Percentiles rank a stretch among this genome's conserved stretches.
Conservation (phyloP, 2,329 filamentous ascomycete species). For the Colletotrichum abscissum region DNA sequence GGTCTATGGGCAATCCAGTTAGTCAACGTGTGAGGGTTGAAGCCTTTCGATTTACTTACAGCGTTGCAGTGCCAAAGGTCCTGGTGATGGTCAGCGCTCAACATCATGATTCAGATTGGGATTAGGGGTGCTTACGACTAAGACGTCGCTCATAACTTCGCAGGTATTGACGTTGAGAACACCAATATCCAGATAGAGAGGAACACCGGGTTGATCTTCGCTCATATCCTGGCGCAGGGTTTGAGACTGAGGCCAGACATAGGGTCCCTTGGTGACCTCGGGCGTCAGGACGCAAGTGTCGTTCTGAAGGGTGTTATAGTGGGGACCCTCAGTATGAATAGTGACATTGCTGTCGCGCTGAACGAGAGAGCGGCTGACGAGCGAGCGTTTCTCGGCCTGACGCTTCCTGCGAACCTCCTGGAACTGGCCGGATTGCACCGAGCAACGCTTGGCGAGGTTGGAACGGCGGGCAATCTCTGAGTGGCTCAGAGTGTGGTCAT, state of each 20-base stretch:
- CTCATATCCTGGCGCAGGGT: conserved; percentile 57
- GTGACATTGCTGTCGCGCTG: conserved; percentile 20
- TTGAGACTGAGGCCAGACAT: conserved; percentile 52
- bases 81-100: no score
- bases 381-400: conserved; percentile 26
- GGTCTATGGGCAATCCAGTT: neutral
- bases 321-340: conserved; percentile 23
- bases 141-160: conserved; percentile 8
- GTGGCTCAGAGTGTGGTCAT: conserved; percentile 46
- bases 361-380: conserved; percentile 11
- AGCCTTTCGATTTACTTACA: neutral
- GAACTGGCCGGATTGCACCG: conserved; percentile 17
- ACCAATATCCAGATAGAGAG: conserved; percentile 47
- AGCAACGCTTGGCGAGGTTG: conserved; percentile 23
- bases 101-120: no score
- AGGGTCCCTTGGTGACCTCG: conserved; percentile 28
- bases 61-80: conserved; percentile 27
- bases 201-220: conserved; percentile 54
- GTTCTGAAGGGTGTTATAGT: conserved; percentile 38
- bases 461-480: conserved; percentile 21
- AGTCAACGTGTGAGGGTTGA: no score
- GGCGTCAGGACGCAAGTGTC: conserved; percentile 31
- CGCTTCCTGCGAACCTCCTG: conserved; percentile 21
- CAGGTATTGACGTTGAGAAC: conserved; percentile 39
- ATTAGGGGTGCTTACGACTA: no score